Evolutionary conservation across 2,329 filamentous ascomycete genomes (phyloP), one percentile per base, ranked within the genome.

Genomic region (Phialemoniopsis sp.): DNA sequence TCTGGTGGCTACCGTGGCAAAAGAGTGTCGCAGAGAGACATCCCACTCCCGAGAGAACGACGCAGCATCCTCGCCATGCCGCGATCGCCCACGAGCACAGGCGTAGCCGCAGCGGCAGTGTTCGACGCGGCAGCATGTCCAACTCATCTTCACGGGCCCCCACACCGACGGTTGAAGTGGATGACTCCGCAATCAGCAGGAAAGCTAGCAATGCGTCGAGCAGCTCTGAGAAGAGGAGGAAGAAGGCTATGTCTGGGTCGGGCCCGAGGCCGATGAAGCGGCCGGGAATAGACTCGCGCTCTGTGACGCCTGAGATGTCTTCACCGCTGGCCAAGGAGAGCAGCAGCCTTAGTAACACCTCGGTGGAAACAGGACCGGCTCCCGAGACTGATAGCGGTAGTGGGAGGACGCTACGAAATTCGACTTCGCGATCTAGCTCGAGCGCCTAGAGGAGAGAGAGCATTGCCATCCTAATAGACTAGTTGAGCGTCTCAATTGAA

Each of bases 1-100:
- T 94, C 29, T 94, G 89, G 89, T 94, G 90, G 85, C 78, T 88
- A 2, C 86, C 87, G 1, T 88, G 85, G 74, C 67, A 76, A 28
- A 75, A 70, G 18, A 72, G 67, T 66, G 35, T 40, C 10, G 44
- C 53, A 3, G 60, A 64, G 37, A 62, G 49, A 36, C 53, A 58
- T n/a, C 60, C 13, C 56, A 67, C 31, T 44, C 43, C 13, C 14
- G 38, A 40, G 28, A 31, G 47, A n/a, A 65, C 72, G 38, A 71
- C 66, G 54, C 54, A 55, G 10, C 65, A 64, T 34, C 63, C 62
- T 16, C 70, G 68, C 4, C 62, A 67, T 30, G 55, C 63, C 3
- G 58, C 64, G 32, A 58, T 70, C 12, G 62, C 68, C 44, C 68
- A 63, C 46, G 70, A 73, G 46, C 67, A 66, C 41, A 67, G 67